Percentiles rank a stretch among this genome's conserved stretches.
These are phyloP conservation scores for Gracilaria vermiculophylla DNA, from an alignment of 23 red algal genomes.

Conservation along the genomic window DNA sequence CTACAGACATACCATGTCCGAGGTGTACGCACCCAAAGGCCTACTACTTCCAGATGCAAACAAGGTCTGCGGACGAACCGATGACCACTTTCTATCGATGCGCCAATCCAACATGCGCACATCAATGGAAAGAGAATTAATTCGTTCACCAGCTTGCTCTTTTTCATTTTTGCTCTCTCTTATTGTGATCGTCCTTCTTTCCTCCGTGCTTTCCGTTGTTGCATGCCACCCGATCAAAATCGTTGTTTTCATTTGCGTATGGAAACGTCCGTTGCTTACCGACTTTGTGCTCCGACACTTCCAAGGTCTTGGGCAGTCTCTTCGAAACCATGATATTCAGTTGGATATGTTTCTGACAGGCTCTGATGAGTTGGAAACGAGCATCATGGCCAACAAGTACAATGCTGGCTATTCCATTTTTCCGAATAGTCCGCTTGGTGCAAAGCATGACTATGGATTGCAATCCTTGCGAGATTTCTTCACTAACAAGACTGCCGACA, in stretches of 20 bases:
- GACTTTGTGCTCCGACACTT: conserved; percentile 46
- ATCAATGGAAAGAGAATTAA: conserved; percentile 97
- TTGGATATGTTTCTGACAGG: conserved; percentile 47
- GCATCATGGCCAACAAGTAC: background rate
- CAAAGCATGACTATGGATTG: conserved; percentile 44
- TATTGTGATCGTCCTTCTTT: background rate
- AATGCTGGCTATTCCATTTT: conserved; percentile 31
- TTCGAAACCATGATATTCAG: conserved; percentile 5
- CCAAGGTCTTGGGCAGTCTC: background rate
- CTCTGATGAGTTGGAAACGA: conserved; percentile 26
- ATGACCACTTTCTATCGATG: conserved; percentile 94
- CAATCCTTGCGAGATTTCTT: conserved; percentile 40
- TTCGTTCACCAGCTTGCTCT: background rate
- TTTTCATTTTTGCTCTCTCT: background rate
- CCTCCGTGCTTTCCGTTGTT: background rate
- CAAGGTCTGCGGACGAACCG: conserved; percentile 93
- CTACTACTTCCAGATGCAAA: conserved; percentile 97
- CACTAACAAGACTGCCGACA: background rate
- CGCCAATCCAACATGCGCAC: conserved; percentile 35
- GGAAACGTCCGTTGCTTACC: conserved; percentile 43
- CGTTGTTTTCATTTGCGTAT: conserved; percentile 59
- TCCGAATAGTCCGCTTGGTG: conserved; percentile 55
- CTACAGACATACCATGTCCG: conserved; percentile 59
- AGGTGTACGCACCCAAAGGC: conserved; percentile 63
- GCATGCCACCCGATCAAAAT: background rate